phyloP scores from a whole-genome alignment of 768 basidiomycete genomes.

The Boletus bicolor region DNA sequence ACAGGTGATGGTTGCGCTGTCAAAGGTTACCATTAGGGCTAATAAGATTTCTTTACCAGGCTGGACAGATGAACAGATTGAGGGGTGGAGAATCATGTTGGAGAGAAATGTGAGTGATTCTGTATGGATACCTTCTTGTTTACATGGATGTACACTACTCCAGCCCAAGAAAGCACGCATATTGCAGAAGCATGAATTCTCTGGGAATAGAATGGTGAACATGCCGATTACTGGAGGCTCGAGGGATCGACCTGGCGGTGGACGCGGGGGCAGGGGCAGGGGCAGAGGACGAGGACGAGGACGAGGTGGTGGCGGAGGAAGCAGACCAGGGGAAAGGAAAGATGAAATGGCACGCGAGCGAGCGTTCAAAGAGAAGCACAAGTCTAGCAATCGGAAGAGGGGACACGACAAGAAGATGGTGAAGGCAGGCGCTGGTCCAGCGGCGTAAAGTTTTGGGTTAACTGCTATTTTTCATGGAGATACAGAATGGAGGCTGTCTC shows the following conservation, averaged over 20 bases:
- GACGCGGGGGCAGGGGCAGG: slow-evolving; percentile 18
- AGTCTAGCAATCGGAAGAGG: slow-evolving; percentile 76
- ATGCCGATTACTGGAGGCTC: not conserved
- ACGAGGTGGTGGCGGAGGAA: slow-evolving; percentile 35
- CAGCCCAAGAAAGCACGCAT: slow-evolving; percentile 76
- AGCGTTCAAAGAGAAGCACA: slow-evolving; percentile 75
- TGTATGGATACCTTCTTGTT: slow-evolving; percentile 7
- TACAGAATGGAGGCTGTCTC: not conserved
- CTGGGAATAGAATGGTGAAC: slow-evolving; percentile 49
- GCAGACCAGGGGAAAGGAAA: slow-evolving; percentile 38
- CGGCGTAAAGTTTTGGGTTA: slow-evolving; percentile 6
- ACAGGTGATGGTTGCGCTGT: slow-evolving; percentile 49
- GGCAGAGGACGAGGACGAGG: slow-evolving; percentile 43
- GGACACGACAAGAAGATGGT: slow-evolving; percentile 92
- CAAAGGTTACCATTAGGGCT: not conserved
- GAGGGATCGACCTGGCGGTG: slow-evolving; percentile 8
- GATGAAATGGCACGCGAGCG: slow-evolving; percentile 49
- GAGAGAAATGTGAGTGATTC: slow-evolving; percentile 71
- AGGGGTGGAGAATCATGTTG: slow-evolving; percentile 89
- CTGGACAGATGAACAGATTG: slow-evolving; percentile 82
- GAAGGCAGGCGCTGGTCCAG: slow-evolving; percentile 48
- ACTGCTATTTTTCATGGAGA: not conserved
- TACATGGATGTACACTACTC: not conserved
- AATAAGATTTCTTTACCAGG: slow-evolving; percentile 36
- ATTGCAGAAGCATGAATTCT: slow-evolving; percentile 71